Evolutionary conservation across 768 basidiomycete species (phyloP), one percentile per base, ranked within the genome.

Genomic region (Tremella mesenterica): DNA sequence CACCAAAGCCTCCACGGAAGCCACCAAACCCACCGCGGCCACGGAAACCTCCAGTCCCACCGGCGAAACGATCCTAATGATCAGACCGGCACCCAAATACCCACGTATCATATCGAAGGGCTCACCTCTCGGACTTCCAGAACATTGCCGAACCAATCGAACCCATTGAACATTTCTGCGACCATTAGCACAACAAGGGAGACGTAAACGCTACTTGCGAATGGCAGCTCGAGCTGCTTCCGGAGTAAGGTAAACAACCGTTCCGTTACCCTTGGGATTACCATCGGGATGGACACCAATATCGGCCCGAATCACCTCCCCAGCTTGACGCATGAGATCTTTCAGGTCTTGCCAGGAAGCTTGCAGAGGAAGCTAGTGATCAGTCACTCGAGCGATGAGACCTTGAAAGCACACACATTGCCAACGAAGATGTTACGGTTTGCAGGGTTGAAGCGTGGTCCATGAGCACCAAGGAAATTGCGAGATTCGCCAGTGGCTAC

Each of bases 281-380:
- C 92, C 92, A 73, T 95, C 90, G 20, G 84, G 83, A 55, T 56
- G 58, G 53, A 93, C 85, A 62, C 92, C 91, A 58, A 96, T 89
- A 71, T 97, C 93, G 52, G 93, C 90, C 43, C 93, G 83, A 59
- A 96, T 83, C 62, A 99, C 92, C 68, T 88, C 87, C 6, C 93
- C 93, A 41, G 93, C 88, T 26, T 88, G 82, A 52, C 93, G 84
- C 84, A 97, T 96, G 26, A 97, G 77, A 73, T 97, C 93, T 69
- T 97, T 97, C 52, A 97, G 76, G 71, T 97, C 93, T 72, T 99
- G 93, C 93, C 93, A 99, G 27, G 89, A 89, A n/a, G 90, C 91
- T 76, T 92, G 89, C 69, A 88, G 89, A 1, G 91, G 92, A 26
- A 97, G 76, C 92, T 96, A 59, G 4, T 30, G 13, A 3, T 25